Evolutionary conservation across 169 alveolate genomes (phyloP), one percentile per base, ranked within the genome.

Genomic region (Plasmodium vivax): DNA sequence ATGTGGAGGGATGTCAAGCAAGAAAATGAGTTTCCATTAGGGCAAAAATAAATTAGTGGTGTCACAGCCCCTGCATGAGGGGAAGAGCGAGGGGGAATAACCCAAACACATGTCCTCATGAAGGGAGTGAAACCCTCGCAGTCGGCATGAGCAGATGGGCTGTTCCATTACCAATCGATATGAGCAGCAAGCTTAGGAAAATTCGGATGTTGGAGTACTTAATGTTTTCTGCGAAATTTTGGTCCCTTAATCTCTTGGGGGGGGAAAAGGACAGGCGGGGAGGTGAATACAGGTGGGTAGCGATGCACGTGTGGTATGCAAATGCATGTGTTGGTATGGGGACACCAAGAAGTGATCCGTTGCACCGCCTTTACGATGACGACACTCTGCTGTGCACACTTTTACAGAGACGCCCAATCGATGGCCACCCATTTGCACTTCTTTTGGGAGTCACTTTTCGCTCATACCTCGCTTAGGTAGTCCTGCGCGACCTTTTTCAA

Each of bases 401-500:
- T 9, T 45, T n/a, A 45, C 9, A 10, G n/a, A 45, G 56, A n/a
- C 56, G 4, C 56, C 12, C 56, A 45, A 12, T 10, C 12, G 56
- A 10, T 45, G 56, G 56, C 12, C 56, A 45, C 12, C 9, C 12
- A 45, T 45, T 45, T 45, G 56, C 56, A 45, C n/a, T 45, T 45
- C n/a, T 45, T 45, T 45, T 45, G 56, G 56, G 16, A 45, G 12
- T 45, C 1, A 45, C 32, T 54, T 83, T 83, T 23, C 38, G n/a
- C 79, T 36, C 36, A 32, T 90, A 90, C 94, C 47, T 80, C 91
- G 47, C 91, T 73, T 77, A 90, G 27, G 34, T 62, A 90, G 36
- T 90, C 94, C 79, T 90, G 94, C 5, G 94, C 45, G 62, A 90
- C 83, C 34, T 90, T 90, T 68, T 90, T 90, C 45, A 90, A 8